These are phyloP conservation scores for Petrea volubilis DNA, from an alignment of 257 asterid species.

Conservation along the genomic window DNA sequence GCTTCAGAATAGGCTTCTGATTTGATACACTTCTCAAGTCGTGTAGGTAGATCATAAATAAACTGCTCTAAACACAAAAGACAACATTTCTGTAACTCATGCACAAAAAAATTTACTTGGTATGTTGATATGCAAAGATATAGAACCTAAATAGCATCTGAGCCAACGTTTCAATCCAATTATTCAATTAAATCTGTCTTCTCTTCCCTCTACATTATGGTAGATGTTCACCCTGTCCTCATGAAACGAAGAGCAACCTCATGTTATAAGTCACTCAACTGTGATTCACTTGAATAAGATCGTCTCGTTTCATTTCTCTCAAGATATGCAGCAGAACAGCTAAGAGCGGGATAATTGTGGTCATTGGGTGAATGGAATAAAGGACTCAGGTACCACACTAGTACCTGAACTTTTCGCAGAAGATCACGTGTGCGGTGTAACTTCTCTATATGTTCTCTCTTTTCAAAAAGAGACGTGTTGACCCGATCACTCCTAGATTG, in stretches of 20 bases:
- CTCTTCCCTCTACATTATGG: slow-evolving; percentile 12
- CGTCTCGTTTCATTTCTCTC: not conserved
- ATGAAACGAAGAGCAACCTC: slow-evolving; percentile 12
- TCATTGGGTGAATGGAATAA: slow-evolving; percentile 5
- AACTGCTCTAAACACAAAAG: slow-evolving; percentile 78
- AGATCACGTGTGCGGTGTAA: slow-evolving; percentile 96
- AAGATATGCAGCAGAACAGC: not conserved
- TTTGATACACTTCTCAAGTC: slow-evolving; percentile 91
- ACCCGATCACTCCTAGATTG: slow-evolving; percentile 97
- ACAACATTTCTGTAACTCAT: slow-evolving; percentile 42
- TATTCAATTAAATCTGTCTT: not conserved
- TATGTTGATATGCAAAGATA: not conserved
- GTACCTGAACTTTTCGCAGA: slow-evolving; percentile 94
- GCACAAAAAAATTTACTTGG: too few species aligned
- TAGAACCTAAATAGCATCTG: not conserved
- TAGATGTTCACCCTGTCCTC: slow-evolving; percentile 22
- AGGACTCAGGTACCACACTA: slow-evolving; percentile 16
- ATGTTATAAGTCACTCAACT: not conserved
- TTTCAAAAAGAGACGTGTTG: slow-evolving; percentile 88
- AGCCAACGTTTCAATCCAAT: not conserved
- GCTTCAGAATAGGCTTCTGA: slow-evolving; percentile 98
- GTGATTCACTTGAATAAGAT: not conserved
- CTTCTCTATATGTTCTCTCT: slow-evolving; percentile 98
- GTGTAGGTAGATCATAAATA: slow-evolving; percentile 90
- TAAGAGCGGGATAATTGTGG: slow-evolving; percentile 1